Evolutionary conservation across 371 early-diverging fungal genomes (phyloP).

Genomic region (Mortierella sp.): DNA sequence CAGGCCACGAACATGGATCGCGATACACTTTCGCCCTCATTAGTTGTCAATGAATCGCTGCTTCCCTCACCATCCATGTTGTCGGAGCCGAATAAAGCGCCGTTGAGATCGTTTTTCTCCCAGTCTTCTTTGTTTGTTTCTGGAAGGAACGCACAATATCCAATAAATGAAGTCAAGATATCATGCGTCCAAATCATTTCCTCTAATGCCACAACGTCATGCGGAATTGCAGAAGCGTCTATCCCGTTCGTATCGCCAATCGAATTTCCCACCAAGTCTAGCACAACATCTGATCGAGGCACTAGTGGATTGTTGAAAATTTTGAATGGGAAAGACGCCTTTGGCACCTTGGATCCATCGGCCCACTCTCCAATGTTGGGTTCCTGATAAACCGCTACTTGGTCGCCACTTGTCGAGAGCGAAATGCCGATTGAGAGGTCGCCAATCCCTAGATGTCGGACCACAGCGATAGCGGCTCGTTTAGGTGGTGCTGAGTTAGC

Average conservation of each 20-base stretch:
- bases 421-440: conserved; percentile 36
- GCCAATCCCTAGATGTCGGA: conserved; percentile 23
- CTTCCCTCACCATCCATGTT: conserved; percentile 2
- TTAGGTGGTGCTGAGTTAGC: conserved; percentile 6
- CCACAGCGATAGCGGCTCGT: conserved; percentile 8
- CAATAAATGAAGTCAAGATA: conserved; percentile 60
- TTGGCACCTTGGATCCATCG: conserved; percentile 14
- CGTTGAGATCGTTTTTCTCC: conserved; percentile 51
- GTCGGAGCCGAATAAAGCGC: conserved; percentile 32
- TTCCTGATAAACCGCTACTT: conserved; percentile 46
- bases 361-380: conserved; percentile 49
- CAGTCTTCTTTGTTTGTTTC: conserved; percentile 64
- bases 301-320: conserved; percentile 42
- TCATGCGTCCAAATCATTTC: conserved; percentile 6
- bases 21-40: background rate
- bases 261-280: conserved; percentile 10
- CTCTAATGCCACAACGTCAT: background rate
- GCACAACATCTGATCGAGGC: background rate
- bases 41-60: background rate
- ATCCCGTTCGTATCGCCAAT: background rate
- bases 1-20: conserved; percentile 38
- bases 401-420: conserved; percentile 37
- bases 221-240: background rate
- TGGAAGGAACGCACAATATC: conserved; percentile 67
- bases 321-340: conserved; percentile 27